Percentiles rank a stretch among this genome's conserved stretches.
Conservation (phyloP, 2,329 filamentous ascomycete genomes). For the Colletotrichum musicola region DNA sequence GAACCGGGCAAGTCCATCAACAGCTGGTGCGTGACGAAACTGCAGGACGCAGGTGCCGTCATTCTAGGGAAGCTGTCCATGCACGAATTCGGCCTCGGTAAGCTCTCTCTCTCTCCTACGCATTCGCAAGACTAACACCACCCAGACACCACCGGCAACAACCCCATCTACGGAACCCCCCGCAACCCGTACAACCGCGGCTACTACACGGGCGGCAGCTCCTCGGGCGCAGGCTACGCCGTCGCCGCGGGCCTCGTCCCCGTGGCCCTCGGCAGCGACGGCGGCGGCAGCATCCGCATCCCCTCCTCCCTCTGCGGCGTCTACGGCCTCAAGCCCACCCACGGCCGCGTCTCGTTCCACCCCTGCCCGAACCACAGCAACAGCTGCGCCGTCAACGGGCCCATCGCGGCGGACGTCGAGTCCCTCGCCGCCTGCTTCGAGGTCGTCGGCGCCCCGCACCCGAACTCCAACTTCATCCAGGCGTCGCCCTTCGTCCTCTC, state of each 20-base stretch:
- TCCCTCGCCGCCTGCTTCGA: conserved; percentile 76
- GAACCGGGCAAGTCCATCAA: conserved; percentile 58
- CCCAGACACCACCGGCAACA: conserved; percentile 80
- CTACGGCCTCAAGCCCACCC: conserved; percentile 80
- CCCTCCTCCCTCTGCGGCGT: conserved; percentile 79
- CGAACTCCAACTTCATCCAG: conserved; percentile 66
- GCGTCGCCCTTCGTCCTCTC: conserved; percentile 43
- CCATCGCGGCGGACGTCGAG: conserved; percentile 74
- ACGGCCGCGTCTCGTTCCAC: conserved; percentile 73
- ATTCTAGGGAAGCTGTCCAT: conserved; percentile 69
- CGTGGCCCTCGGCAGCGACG: conserved; percentile 78
- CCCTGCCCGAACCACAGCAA: conserved; percentile 71
- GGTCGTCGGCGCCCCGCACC: conserved; percentile 74
- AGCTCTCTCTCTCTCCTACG: conserved; percentile 36
- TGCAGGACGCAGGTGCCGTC: conserved; percentile 68
- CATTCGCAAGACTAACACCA: conserved; percentile 8
- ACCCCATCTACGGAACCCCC: conserved; percentile 79
- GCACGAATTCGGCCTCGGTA: conserved; percentile 81
- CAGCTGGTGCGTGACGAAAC: conserved; percentile 78
- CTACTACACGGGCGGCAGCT: conserved; percentile 84
- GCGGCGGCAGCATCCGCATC: conserved; percentile 80
- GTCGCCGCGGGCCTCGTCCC: conserved; percentile 79
- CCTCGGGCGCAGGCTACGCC: conserved; percentile 79
- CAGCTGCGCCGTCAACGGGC: conserved; percentile 75
- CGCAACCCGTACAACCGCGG: conserved; percentile 78